These are phyloP conservation scores for Chimonanthus praecox DNA, from an alignment of 164 flowering plant genomes.

Conservation along the genomic window DNA sequence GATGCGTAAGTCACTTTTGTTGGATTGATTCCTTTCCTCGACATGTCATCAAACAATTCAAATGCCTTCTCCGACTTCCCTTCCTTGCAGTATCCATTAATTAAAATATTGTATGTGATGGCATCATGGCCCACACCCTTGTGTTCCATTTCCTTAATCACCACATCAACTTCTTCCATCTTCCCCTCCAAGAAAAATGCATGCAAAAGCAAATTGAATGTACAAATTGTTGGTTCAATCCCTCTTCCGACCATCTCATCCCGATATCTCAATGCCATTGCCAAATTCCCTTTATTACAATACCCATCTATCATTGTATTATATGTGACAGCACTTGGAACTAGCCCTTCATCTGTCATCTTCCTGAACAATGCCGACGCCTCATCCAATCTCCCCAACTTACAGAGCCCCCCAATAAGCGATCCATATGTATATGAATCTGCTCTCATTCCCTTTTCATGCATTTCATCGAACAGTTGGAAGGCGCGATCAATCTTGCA, in stretches of 20 bases:
- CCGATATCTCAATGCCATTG: conserved; percentile 45
- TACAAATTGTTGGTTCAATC: conserved; percentile 48
- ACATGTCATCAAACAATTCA: conserved; percentile 58
- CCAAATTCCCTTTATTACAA: conserved; percentile 59
- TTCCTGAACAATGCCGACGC: conserved; percentile 42
- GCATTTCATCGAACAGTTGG: conserved; percentile 45
- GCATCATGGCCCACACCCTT: conserved; percentile 44
- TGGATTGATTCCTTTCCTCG: conserved; percentile 47
- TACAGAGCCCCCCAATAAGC: conserved; percentile 59
- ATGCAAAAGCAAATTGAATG: conserved; percentile 72
- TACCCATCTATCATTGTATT: conserved; percentile 67
- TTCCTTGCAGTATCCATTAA: conserved; percentile 67
- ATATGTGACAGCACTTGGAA: conserved; percentile 53
- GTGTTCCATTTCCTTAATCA: conserved; percentile 61
- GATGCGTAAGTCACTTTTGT: conserved; percentile 66
- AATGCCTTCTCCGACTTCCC: conserved; percentile 62
- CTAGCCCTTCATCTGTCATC: conserved; percentile 50
- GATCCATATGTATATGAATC: conserved; percentile 61
- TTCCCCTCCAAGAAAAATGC: conserved; percentile 57
- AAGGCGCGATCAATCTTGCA: conserved; percentile 49
- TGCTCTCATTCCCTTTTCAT: conserved; percentile 42
- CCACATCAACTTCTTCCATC: conserved; percentile 37
- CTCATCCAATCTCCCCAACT: conserved; percentile 51
- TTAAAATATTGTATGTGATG: conserved; percentile 74
- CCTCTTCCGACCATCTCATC: conserved; percentile 68